Conservation (phyloP, 2,329 filamentous ascomycete genomes). For the Plenodomus tracheiphilus region DNA sequence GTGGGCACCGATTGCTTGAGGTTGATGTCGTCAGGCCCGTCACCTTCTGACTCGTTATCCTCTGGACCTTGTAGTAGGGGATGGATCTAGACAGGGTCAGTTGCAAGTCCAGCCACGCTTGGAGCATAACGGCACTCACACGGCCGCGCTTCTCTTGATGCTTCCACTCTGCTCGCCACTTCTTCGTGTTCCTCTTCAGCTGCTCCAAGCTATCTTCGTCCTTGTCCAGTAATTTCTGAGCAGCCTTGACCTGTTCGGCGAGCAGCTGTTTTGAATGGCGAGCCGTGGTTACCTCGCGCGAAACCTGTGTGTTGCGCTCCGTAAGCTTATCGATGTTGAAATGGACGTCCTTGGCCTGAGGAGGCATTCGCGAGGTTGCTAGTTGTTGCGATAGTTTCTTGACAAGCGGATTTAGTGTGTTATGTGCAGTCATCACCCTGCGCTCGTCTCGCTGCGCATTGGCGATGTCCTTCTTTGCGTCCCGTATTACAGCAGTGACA, state of each 20-base stretch:
- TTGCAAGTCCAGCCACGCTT: conserved; percentile 5
- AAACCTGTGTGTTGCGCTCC: conserved; percentile 54
- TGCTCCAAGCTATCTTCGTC: conserved; percentile 33
- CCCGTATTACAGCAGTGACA: conserved; percentile 59
- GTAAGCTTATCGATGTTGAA: conserved; percentile 69
- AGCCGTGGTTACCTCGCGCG: conserved; percentile 61
- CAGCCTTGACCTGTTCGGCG: conserved; percentile 59
- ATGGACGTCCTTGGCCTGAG: conserved; percentile 53
- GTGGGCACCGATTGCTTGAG: conserved; percentile 23
- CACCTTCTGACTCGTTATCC: conserved; percentile 16
- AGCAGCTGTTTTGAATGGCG: conserved; percentile 67
- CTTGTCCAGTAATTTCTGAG: conserved; percentile 48
- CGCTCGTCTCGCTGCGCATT: conserved; percentile 55
- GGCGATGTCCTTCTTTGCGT: conserved; percentile 65
- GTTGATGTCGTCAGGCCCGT: conserved; percentile 38
- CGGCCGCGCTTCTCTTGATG: conserved; percentile 35
- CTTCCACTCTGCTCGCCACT: conserved; percentile 37
- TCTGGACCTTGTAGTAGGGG: conserved; percentile 33
- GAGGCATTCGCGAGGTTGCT: conserved; percentile 67
- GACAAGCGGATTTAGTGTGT: conserved; percentile 60
- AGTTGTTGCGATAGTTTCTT: conserved; percentile 63
- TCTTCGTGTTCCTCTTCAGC: conserved; percentile 34
- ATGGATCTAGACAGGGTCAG: conserved; percentile 37
- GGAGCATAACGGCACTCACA: conserved; percentile 19
- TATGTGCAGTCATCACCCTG: conserved; percentile 57